Conservation (phyloP, 768 basidiomycete species). For the Rhodotorula diobovata region DNA sequence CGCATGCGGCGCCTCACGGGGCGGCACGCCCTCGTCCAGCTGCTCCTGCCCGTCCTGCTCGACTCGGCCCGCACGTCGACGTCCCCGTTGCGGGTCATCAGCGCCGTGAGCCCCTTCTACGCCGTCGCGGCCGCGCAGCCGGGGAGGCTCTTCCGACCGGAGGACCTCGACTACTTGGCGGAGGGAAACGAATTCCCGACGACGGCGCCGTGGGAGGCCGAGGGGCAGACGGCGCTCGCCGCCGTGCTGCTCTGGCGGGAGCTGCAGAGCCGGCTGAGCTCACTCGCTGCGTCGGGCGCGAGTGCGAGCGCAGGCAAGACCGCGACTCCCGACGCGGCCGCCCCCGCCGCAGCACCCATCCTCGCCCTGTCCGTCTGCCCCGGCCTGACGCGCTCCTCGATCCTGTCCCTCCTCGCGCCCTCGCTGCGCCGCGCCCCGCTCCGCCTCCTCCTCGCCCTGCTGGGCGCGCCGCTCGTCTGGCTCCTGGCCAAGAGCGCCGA, state of each 20-base stretch:
- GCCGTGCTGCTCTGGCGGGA: constrained; percentile 63
- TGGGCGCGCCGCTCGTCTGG: constrained; percentile 35
- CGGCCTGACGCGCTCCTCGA: constrained; percentile 60
- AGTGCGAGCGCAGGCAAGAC: constrained; percentile 58
- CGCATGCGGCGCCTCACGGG: constrained; percentile 15
- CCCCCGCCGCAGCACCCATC: constrained; percentile 59
- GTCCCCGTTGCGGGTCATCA: constrained; percentile 67
- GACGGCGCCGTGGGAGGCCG: constrained; percentile 51
- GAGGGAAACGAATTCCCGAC: constrained; percentile 43
- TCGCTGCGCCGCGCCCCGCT: constrained; percentile 1
- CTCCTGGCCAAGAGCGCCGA: constrained; percentile 30
- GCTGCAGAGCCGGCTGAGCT: constrained; percentile 76
- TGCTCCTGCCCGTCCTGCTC: constrained; percentile 32
- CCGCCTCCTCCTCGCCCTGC: constrained; percentile 13
- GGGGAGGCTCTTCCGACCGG: constrained; percentile 42
- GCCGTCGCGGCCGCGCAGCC: constrained; percentile 64
- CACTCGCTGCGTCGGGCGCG: constrained; percentile 73
- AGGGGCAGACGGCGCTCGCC: constrained; percentile 64
- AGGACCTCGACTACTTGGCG: constrained; percentile 33
- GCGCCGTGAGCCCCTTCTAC: constrained; percentile 82
- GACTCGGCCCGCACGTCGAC: constrained; percentile 23
- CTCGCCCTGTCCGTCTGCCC: constrained; percentile 69
- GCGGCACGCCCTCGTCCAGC: constrained; percentile 34
- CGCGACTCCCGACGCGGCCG: not conserved
- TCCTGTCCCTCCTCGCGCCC: constrained; percentile 18